A percentile compares a stretch with the other conserved stretches of the same genome.
Conservation (phyloP, 345 rosid species). For the Eucalyptus pumila region DNA sequence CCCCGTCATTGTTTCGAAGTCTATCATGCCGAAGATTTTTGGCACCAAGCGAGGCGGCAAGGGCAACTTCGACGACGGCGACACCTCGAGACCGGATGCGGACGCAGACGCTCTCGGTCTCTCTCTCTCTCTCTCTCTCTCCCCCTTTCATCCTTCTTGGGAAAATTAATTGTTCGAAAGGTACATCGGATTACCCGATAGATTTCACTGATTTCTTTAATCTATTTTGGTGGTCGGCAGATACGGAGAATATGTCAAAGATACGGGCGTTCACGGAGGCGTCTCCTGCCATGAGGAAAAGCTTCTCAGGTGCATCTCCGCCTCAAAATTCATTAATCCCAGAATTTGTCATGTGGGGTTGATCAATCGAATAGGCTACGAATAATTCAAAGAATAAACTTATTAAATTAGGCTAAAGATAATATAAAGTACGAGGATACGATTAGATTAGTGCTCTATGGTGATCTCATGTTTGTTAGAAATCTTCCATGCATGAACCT, state of each 20-base stretch:
- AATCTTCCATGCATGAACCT: neutral
- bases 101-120: slow-evolving; percentile 19
- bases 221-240: slow-evolving; percentile 7
- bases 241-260: slow-evolving; percentile 19
- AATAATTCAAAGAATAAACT: neutral
- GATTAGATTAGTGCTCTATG: neutral
- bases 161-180: neutral
- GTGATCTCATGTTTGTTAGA: neutral
- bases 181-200: neutral
- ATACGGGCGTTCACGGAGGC: slow-evolving; percentile 31
- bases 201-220: neutral
- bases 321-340: neutral
- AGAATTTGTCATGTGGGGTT: too few relatives aligned
- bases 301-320: slow-evolving; percentile 49
- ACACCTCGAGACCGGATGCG: slow-evolving; percentile 4
- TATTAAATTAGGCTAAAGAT: neutral
- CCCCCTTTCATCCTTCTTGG: neutral
- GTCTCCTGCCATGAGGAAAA: slow-evolving; percentile 38
- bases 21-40: slow-evolving; percentile 63
- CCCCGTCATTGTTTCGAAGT: slow-evolving; percentile 7
- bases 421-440: neutral
- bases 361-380: neutral
- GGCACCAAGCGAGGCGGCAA: slow-evolving; percentile 36
- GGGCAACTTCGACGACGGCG: slow-evolving; percentile 13
- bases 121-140: neutral